Percentiles rank a stretch among this genome's conserved stretches.
phyloP scores from a whole-genome alignment of 306 rosid genomes.

The Sindora glabra region DNA sequence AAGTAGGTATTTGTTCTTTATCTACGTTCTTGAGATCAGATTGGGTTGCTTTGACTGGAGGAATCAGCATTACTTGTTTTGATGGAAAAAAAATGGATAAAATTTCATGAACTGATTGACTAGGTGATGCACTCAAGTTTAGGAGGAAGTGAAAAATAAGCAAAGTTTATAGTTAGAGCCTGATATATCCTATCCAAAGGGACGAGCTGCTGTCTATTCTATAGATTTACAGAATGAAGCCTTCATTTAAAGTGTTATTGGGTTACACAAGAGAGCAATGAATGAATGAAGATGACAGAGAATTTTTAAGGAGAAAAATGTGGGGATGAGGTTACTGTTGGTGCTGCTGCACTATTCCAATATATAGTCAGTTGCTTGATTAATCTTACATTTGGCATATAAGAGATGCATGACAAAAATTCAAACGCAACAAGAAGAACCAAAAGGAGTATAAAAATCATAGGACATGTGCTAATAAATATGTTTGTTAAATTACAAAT shows the following conservation, averaged over 20 bases:
- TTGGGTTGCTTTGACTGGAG: not conserved
- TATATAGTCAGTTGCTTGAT: not conserved
- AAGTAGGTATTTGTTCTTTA: not conserved
- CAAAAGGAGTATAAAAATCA: too few relatives aligned
- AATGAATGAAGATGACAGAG: not conserved
- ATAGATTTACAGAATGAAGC: not conserved
- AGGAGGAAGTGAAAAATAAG: not conserved
- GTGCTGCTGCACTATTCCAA: too few relatives aligned
- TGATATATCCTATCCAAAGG: not conserved
- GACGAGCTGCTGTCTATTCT: too few relatives aligned
- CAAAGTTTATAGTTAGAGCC: not conserved
- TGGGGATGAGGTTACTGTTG: not conserved
- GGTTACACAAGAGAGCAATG: not conserved
- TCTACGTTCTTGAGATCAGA: not conserved
- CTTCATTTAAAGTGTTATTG: not conserved
- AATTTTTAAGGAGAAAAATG: not conserved
- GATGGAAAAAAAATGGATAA: not conserved
- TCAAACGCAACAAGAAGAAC: too few relatives aligned
- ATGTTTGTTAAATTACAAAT: too few relatives aligned
- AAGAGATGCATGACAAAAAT: too few relatives aligned
- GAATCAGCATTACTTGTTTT: not conserved
- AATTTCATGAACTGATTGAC: not conserved
- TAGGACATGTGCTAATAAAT: too few relatives aligned
- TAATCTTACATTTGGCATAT: not conserved
- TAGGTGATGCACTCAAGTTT: not conserved